Conservation (phyloP, 225 moss, liverwort and hornwort species). For the Bryoerythrophyllum caledonicum region DNA sequence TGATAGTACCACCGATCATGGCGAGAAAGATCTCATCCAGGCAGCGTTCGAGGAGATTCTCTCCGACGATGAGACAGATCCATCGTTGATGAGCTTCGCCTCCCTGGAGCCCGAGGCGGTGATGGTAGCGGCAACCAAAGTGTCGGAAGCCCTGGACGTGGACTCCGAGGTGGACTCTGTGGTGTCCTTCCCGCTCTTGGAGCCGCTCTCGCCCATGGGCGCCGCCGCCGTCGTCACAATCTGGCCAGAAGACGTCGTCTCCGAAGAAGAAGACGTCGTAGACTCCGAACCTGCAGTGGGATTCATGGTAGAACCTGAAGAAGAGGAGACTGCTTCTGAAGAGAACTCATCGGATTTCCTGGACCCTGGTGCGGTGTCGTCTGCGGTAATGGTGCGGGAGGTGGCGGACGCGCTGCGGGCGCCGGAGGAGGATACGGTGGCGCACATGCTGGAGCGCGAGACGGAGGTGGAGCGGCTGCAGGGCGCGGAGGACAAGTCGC, state of each 20-base stretch:
- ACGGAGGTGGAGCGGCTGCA: conserved; percentile 39
- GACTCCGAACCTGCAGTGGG: conserved; percentile 20
- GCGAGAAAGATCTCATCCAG: conserved; percentile 26
- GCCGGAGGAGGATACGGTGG: conserved; percentile 29
- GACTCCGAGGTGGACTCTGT: conserved; percentile 33
- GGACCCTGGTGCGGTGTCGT: conserved; percentile 36
- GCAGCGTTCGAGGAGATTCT: conserved; percentile 35
- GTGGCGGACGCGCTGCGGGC: conserved; percentile 44
- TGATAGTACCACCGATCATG: no score
- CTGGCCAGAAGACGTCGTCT: conserved; percentile 8
- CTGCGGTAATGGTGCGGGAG: conserved; percentile 48
- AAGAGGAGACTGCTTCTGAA: conserved; percentile 2
- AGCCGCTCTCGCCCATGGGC: conserved; percentile 44
- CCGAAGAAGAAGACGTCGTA: conserved; percentile 27
- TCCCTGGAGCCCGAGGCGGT: conserved; percentile 41
- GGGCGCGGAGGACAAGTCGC: conserved; percentile 46
- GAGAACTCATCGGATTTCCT: conserved; percentile 23
- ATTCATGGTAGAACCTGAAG: conserved; percentile 37
- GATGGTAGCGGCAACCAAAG: conserved; percentile 40
- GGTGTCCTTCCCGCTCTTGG: conserved; percentile 37
- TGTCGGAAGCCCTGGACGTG: conserved; percentile 37
- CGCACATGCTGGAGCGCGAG: conserved; percentile 46
- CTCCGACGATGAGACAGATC: conserved; percentile 33
- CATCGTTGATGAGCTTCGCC: background rate
- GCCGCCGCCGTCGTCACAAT: conserved; percentile 44